A percentile compares a stretch with the other conserved stretches of the same genome.
phyloP scores from a whole-genome alignment of 257 asterid species.

The Ocimum tenuiflorum region DNA sequence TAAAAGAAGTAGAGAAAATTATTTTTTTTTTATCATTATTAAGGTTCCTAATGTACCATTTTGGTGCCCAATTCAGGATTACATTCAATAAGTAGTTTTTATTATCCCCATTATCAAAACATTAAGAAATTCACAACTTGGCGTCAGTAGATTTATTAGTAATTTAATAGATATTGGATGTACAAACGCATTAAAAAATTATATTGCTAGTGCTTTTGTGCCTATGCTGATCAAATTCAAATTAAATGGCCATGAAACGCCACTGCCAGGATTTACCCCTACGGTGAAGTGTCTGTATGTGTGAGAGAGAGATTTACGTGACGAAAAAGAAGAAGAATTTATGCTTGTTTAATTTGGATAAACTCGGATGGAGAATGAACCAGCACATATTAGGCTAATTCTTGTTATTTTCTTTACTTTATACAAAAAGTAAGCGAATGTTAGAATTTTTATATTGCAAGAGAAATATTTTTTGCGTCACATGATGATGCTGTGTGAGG shows the following conservation, averaged over 20 bases:
- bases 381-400: neutral
- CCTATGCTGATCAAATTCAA: no score
- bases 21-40: no score
- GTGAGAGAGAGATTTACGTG: neutral
- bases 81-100: neutral
- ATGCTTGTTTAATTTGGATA: constrained; percentile 10
- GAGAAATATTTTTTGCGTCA: neutral
- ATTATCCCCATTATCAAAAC: neutral
- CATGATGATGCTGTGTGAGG: constrained; percentile 14
- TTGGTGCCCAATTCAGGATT: neutral
- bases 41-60: neutral
- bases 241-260: no score
- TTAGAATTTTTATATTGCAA: neutral
- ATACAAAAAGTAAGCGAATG: neutral
- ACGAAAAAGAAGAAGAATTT: constrained; percentile 20
- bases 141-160: neutral
- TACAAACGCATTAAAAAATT: neutral
- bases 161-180: neutral
- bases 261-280: no score
- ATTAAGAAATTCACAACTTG: neutral
- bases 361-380: constrained; percentile 3
- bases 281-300: neutral
- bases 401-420: neutral
- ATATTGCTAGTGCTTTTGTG: constrained; percentile 8
- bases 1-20: neutral